Evolutionary conservation across 2,329 filamentous ascomycete genomes (phyloP).

Genomic region (Cercospora berteroae): DNA sequence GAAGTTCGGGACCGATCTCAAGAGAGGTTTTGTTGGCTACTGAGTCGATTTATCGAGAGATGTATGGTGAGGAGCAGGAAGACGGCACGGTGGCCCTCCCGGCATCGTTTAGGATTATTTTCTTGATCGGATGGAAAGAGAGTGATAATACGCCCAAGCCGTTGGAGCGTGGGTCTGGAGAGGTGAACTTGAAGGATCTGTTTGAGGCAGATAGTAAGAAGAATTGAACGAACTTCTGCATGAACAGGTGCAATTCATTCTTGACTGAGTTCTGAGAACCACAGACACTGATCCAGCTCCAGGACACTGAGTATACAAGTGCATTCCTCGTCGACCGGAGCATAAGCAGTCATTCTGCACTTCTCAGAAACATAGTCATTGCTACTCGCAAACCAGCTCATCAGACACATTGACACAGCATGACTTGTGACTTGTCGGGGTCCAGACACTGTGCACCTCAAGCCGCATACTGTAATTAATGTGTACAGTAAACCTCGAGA

Average conservation of each 20-base stretch:
- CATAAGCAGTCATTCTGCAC: too few species aligned
- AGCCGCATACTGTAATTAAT: too few species aligned
- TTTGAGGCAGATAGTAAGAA: constrained; percentile 48
- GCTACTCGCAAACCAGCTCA: too few species aligned
- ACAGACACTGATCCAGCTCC: too few species aligned
- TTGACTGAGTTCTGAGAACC: too few species aligned
- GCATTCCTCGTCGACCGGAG: too few species aligned
- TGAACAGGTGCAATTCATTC: background rate
- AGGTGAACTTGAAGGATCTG: constrained; percentile 86
- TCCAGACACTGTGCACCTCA: too few species aligned
- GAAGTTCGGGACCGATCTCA: constrained; percentile 72
- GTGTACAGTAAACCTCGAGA: too few species aligned
- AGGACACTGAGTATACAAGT: too few species aligned
- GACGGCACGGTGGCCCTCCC: constrained; percentile 64
- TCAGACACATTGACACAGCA: too few species aligned
- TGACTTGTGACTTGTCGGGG: too few species aligned
- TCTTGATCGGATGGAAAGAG: constrained; percentile 98
- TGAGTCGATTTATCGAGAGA: constrained; percentile 80
- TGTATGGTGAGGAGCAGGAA: constrained; percentile 72
- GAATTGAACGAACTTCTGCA: background rate
- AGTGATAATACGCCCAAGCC: constrained; percentile 75
- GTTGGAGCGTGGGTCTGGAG: constrained; percentile 75
- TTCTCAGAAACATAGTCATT: too few species aligned
- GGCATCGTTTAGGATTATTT: constrained; percentile 91
- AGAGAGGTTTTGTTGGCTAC: constrained; percentile 83